Base-by-base conservation (phyloP, 2,329 filamentous ascomycete genomes). In the Aspergillus fumigatiaffinis region DNA sequence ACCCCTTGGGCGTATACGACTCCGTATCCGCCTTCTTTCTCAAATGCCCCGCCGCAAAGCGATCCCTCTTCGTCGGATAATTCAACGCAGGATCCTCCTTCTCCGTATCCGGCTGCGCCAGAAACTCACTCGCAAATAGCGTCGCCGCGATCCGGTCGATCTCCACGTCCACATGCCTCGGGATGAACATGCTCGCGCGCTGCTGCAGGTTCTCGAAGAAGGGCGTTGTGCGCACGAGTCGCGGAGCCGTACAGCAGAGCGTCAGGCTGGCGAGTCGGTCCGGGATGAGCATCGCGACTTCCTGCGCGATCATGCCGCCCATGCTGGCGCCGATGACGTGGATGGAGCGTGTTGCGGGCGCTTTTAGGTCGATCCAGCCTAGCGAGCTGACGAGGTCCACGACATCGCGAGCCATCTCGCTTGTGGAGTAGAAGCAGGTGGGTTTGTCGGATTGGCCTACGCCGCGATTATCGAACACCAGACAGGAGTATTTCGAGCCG, bases 301-400 rank as follows among this genome's bases (percentile, higher is more conserved):
- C 92, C 74, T 96, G 92, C 2, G 90, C 85, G 66, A 96, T 93
- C 92, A 96, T 96, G 68, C 92, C 91, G 61, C 91, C 91, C 83
- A 96, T 89, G 58, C 87, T 91, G 62, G 93, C 86, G 55, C 91
- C 92, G 35, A 89, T 79, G 53, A 95, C 72, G 76, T 96, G 86
- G 14, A 88, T 64, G 52, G 84, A 71, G 78, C 80, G 76, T 66
- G 79, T 50, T 57, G 68, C 50, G 20, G 68, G 57, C 12, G 63
- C 58, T 49, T 68, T 47, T 26, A 70, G 63, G 23, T 74, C 70
- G 47, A 72, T 85, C 89, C 90, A 95, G 60, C 85, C 86, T 9
- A 94, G 71, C 66, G 89, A 83, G 62, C 87, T 82, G 21, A 84
- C 67, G 20, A 94, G 77, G 66, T 94, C 90, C 62, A 92, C 69